phyloP scores from a whole-genome alignment of 306 rosid species.

The Spatholobus suberectus region DNA sequence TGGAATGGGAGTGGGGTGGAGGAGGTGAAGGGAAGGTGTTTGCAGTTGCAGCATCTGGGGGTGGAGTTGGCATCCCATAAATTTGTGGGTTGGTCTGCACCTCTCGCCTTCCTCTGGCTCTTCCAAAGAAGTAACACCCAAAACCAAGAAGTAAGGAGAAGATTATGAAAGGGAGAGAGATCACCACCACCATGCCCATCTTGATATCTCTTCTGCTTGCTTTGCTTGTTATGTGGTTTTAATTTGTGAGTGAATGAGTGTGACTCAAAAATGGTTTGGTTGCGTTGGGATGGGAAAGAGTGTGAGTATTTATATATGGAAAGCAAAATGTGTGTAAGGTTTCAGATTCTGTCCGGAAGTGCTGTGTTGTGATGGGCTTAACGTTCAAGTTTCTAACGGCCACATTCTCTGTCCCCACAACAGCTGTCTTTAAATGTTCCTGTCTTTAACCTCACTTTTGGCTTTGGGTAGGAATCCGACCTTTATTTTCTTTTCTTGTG shows the following conservation, averaged over 20 bases:
- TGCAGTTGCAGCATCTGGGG: slow-evolving; percentile 50
- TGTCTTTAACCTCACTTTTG: not conserved
- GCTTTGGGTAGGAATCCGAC: too few species aligned
- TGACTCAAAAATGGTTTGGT: not conserved
- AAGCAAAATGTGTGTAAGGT: too few species aligned
- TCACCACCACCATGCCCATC: slow-evolving; percentile 92
- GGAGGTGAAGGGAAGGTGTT: slow-evolving; percentile 45
- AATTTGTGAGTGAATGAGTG: not conserved
- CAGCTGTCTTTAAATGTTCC: slow-evolving; percentile 4
- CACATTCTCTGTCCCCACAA: slow-evolving; percentile 35
- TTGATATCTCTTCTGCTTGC: not conserved
- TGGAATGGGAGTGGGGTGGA: slow-evolving; percentile 33
- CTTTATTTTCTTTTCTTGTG: too few species aligned
- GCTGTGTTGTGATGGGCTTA: slow-evolving; percentile 17
- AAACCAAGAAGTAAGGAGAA: slow-evolving; percentile 74
- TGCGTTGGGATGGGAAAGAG: not conserved
- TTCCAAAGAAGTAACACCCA: slow-evolving; percentile 88
- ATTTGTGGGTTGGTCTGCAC: slow-evolving; percentile 64
- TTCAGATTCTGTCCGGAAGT: not conserved
- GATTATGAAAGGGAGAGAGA: slow-evolving; percentile 81
- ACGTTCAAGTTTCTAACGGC: slow-evolving; percentile 52
- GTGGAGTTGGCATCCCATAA: slow-evolving; percentile 78
- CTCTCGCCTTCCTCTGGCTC: slow-evolving; percentile 71
- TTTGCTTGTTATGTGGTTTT: too few species aligned
- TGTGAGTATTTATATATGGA: not conserved